Conservation (phyloP, 75 land plant species). For the Larix kaempferi region DNA sequence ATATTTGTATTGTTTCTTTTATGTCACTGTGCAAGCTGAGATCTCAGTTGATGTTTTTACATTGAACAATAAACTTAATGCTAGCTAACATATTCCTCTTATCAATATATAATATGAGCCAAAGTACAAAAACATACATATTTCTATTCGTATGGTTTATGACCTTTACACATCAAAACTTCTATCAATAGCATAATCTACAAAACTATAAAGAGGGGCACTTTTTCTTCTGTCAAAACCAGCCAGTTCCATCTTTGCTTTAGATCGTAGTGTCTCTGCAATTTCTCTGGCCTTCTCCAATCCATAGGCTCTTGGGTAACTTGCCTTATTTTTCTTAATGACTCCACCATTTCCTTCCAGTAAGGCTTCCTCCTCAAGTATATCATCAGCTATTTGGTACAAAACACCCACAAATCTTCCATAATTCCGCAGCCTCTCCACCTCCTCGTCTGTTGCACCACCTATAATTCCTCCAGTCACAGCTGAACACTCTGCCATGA, state of each 20-base stretch:
- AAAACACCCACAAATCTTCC: slow-evolving; percentile 68
- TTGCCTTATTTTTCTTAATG: slow-evolving; percentile 29
- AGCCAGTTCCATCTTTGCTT: slow-evolving; percentile 64
- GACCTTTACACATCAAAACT: not conserved
- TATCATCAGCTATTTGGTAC: slow-evolving; percentile 69
- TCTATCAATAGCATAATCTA: slow-evolving; percentile 54
- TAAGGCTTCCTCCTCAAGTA: slow-evolving; percentile 19
- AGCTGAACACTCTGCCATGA: slow-evolving; percentile 62
- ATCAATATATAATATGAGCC: too few relatives aligned
- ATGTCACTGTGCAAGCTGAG: too few relatives aligned
- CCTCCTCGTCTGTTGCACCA: slow-evolving; percentile 51
- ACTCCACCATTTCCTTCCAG: slow-evolving; percentile 28
- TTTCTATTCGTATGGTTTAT: too few relatives aligned
- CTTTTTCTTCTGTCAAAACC: slow-evolving; percentile 44
- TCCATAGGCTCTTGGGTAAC: slow-evolving; percentile 62
- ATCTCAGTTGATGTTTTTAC: too few relatives aligned
- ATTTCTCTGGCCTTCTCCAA: slow-evolving; percentile 63
- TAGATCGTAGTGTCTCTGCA: slow-evolving; percentile 47
- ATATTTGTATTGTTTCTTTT: too few relatives aligned
- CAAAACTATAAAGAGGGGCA: slow-evolving; percentile 64
- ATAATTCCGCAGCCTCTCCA: slow-evolving; percentile 44
- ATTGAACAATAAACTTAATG: too few relatives aligned
- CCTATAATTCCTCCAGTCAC: slow-evolving; percentile 66
- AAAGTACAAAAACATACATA: too few relatives aligned
- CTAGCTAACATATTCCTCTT: too few relatives aligned